These are phyloP conservation scores for Entoloma clypeatum DNA, from an alignment of 1,284 basidiomycete genomes.

Conservation along the genomic window DNA sequence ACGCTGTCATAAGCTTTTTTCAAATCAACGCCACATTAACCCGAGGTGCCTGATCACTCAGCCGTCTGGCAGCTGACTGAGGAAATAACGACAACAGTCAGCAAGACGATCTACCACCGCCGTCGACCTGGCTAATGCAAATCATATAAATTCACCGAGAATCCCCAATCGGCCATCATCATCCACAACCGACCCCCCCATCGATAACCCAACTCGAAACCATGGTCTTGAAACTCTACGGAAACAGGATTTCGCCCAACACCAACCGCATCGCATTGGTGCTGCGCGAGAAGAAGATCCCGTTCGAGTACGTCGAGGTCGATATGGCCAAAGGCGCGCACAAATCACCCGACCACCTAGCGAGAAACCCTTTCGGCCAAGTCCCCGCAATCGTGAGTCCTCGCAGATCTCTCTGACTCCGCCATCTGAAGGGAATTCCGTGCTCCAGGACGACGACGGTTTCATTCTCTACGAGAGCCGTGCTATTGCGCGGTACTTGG, in stretches of 20 bases:
- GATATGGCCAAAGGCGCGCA: slow-evolving; percentile 45
- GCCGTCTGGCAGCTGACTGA: no score
- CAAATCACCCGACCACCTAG: slow-evolving; percentile 41
- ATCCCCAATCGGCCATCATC: no score
- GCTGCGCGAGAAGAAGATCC: slow-evolving; percentile 48
- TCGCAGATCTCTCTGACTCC: not conserved
- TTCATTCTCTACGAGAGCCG: slow-evolving; percentile 42
- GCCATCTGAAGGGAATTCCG: no score
- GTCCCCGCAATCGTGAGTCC: slow-evolving; percentile 55
- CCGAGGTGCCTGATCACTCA: no score
- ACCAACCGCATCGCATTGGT: slow-evolving; percentile 40
- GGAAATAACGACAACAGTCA: no score
- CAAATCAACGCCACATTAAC: no score
- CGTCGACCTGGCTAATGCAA: no score
- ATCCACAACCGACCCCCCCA: no score
- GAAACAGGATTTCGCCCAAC: slow-evolving; percentile 35
- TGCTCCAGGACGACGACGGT: slow-evolving; percentile 19
- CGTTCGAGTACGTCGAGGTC: slow-evolving; percentile 44
- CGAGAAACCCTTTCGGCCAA: slow-evolving; percentile 62
- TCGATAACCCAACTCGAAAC: no score
- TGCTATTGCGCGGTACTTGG: slow-evolving; percentile 41
- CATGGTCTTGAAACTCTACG: slow-evolving; percentile 54
- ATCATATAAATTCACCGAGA: no score
- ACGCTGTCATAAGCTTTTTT: no score
- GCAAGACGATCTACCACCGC: no score